Conservation (phyloP, 2,329 filamentous ascomycete genomes). For the Hypoxylon sp. region DNA sequence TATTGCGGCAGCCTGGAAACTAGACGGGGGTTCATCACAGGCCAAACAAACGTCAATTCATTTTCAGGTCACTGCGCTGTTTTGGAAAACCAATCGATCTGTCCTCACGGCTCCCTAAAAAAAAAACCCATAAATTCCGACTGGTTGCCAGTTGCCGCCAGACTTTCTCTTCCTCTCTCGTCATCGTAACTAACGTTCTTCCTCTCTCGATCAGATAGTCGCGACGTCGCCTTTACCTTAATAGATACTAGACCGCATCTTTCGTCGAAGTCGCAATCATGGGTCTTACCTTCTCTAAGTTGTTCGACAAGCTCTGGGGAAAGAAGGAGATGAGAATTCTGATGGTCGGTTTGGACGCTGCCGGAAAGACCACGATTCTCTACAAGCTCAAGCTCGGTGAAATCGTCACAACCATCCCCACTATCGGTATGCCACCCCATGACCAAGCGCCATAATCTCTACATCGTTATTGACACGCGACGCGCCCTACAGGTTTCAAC, state of each 20-base stretch:
- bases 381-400: conserved; percentile 99
- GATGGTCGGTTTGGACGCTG: conserved; percentile 99
- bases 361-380: conserved; percentile 99
- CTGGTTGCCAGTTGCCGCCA: conserved; percentile 34
- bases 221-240: conserved; percentile 37
- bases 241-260: conserved; percentile 49
- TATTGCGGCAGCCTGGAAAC: conserved; percentile 44
- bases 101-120: conserved; percentile 36
- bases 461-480: conserved; percentile 35
- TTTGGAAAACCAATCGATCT: conserved; percentile 41
- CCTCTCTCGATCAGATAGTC: conserved; percentile 23
- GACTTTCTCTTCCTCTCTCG: conserved; percentile 25
- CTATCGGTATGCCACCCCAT: conserved; percentile 75
- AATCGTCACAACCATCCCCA: conserved; percentile 98
- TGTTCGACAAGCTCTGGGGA: conserved; percentile 95
- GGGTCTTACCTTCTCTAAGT: conserved; percentile 97
- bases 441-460: conserved; percentile 6
- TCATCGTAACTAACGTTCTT: conserved; percentile 32
- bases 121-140: conserved; percentile 31
- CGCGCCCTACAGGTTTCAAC: conserved; percentile 79
- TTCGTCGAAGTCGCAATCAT: conserved; percentile 72
- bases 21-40: conserved; percentile 8
- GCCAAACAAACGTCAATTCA: conserved; percentile 28
- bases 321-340: conserved; percentile 99
- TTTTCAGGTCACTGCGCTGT: conserved; percentile 31